Percentiles rank a stretch among this genome's conserved stretches.
phyloP scores from a whole-genome alignment of 768 basidiomycete species.

The Tulasnella sp. region DNA sequence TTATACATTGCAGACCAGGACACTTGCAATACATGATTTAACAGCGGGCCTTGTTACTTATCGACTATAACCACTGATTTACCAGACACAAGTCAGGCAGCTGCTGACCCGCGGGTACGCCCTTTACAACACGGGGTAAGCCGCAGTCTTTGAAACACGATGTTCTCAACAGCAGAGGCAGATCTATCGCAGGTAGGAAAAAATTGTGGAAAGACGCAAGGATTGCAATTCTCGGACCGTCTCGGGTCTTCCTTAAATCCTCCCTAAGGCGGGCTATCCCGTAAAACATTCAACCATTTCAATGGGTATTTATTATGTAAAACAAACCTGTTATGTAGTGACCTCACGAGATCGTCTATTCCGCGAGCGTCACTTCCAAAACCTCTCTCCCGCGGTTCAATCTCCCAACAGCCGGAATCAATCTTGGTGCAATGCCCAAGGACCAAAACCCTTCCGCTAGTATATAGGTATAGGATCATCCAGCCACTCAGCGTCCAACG shows the following conservation, averaged over 20 bases:
- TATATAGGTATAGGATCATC: neutral
- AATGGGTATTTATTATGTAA: neutral
- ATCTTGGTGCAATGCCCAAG: neutral
- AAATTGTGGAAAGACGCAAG: neutral
- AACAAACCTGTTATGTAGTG: neutral
- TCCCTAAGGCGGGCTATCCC: neutral
- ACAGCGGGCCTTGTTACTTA: no score
- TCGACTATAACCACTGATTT: no score
- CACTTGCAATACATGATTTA: no score
- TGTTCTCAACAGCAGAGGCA: neutral
- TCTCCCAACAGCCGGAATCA: neutral
- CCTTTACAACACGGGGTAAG: neutral
- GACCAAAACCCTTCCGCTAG: neutral
- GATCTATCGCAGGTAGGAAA: neutral
- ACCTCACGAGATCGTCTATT: neutral
- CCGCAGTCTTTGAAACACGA: neutral
- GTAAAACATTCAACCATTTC: neutral
- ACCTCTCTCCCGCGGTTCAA: neutral
- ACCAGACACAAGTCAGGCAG: no score
- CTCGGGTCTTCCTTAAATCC: neutral
- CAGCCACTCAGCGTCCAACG: neutral
- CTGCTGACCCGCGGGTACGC: neutral
- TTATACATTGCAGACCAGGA: no score
- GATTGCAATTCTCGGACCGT: neutral
- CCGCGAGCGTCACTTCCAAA: neutral